Evolutionary conservation across 1,284 basidiomycete genomes (phyloP), one percentile per base, ranked within the genome.

Genomic region (Ceratorhiza oryzae-sativae): DNA sequence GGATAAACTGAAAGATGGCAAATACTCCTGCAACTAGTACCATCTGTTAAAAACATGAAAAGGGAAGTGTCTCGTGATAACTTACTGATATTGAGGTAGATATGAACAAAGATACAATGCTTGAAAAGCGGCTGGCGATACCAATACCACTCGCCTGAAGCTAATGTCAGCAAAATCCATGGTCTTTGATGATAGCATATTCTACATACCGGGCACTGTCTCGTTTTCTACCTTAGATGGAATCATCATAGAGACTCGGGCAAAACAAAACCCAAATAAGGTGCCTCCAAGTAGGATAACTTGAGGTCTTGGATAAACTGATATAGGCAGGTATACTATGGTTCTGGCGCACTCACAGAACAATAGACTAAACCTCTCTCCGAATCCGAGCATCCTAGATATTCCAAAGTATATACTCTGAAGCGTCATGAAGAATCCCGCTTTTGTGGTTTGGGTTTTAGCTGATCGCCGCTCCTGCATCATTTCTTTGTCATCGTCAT

Each of bases 111-210:
- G n/a, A 75, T 63, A n/a, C 53, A 53, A n/a, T 30, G 65, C 46
- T 73, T 73, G 60, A 62, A 73, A 32, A 73, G 30, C 13, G 41
- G 20, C 46, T 73, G 60, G 49, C 72, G 61, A 30, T 72, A 72
- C 74, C 74, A 75, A 34, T 71, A 75, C 72, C 72, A 73, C 36
- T 75, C 74, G 20, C 74, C 74, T 75, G 34, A 27, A 25, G 10
- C 36, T 10, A 23, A 39, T 18, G 18, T 6, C 32, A n/a, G n/a
- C n/a, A 39, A 9, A 39, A 15, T 5, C 13, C n/a, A 9, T 23
- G 34, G 36, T 23, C 6, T 32, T 32, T n/a, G 23, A 25, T 45
- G 25, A 32, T 39, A 36, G 12, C 32, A 18, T 32, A 6, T n/a
- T 34, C 1, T 20, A 55, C 73, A 30, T 34, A 72, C 72, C 74